A percentile compares a stretch with the other conserved stretches of the same genome.
Evolutionary conservation across 2,329 filamentous ascomycete genomes (phyloP).

Genomic region (Didymella arachidicola): DNA sequence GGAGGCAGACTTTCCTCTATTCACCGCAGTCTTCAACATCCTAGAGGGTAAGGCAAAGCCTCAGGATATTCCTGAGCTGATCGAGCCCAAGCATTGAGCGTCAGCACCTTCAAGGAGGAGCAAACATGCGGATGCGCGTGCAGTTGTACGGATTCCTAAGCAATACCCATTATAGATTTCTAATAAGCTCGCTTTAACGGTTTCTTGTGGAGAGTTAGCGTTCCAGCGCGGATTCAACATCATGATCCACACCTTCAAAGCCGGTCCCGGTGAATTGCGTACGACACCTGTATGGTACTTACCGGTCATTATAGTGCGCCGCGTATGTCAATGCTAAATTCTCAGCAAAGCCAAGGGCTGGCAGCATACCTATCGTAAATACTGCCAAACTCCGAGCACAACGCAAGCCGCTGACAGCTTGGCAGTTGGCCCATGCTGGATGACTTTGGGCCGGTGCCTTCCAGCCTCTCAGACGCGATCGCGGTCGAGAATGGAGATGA

Average conservation of each 20-base stretch:
- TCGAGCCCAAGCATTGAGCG: conserved; percentile 49
- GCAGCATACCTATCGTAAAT: not conserved
- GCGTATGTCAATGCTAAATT: not conserved
- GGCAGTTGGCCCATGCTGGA: not conserved
- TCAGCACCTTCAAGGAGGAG: conserved; percentile 1
- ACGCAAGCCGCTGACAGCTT: conserved; percentile 18
- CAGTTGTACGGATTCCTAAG: conserved; percentile 12
- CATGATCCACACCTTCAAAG: not conserved
- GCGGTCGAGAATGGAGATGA: not conserved
- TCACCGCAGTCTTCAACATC: conserved; percentile 87
- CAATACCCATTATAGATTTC: conserved; percentile 24
- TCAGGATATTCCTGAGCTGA: conserved; percentile 78
- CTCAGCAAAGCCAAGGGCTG: not conserved
- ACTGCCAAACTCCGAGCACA: conserved; percentile 10
- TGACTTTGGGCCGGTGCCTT: not conserved
- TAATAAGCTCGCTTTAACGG: conserved; percentile 5
- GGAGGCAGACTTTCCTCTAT: conserved; percentile 87
- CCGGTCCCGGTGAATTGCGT: conserved; percentile 1
- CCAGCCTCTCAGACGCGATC: not conserved
- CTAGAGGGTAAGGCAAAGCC: conserved; percentile 78
- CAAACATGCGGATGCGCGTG: not conserved
- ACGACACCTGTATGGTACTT: not conserved
- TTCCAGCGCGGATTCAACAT: not conserved
- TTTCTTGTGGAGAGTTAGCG: not conserved
- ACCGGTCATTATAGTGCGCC: not conserved